phyloP scores from a whole-genome alignment of 495 filamentous ascomycete genomes.

The Lasiosphaeria hispida region DNA sequence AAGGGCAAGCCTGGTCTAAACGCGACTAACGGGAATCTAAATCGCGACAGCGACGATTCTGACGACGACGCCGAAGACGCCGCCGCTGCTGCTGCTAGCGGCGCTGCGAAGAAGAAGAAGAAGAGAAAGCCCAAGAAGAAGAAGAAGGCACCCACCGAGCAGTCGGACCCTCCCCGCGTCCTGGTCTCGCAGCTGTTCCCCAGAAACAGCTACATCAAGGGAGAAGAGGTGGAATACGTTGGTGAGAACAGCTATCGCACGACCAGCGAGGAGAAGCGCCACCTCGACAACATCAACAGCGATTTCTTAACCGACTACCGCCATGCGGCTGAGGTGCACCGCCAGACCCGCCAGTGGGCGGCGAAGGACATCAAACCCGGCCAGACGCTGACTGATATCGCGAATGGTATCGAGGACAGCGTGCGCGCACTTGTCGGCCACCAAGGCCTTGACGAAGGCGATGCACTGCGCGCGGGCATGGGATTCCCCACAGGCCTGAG shows the following conservation, averaged over 20 bases:
- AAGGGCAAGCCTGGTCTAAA: slow-evolving; percentile 49
- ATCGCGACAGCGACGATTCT: slow-evolving; percentile 65
- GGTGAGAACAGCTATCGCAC: slow-evolving; percentile 79
- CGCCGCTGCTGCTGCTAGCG: slow-evolving; percentile 35
- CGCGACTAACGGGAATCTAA: slow-evolving; percentile 55
- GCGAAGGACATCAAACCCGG: slow-evolving; percentile 81
- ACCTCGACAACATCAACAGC: slow-evolving; percentile 77
- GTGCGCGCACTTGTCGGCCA: slow-evolving; percentile 76
- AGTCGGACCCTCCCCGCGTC: slow-evolving; percentile 76
- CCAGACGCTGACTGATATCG: slow-evolving; percentile 74
- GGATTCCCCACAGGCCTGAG: slow-evolving; percentile 86
- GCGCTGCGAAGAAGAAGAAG: slow-evolving; percentile 60
- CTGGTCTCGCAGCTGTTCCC: slow-evolving; percentile 74
- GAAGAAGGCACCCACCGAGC: slow-evolving; percentile 68
- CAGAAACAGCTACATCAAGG: slow-evolving; percentile 69
- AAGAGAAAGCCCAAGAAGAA: slow-evolving; percentile 86
- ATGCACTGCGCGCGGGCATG: slow-evolving; percentile 75
- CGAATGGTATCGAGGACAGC: slow-evolving; percentile 80
- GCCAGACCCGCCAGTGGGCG: slow-evolving; percentile 81
- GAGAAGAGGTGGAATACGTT: slow-evolving; percentile 74
- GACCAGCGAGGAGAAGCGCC: slow-evolving; percentile 83
- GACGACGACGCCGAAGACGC: slow-evolving; percentile 58
- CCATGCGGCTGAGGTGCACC: slow-evolving; percentile 81
- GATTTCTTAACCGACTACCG: slow-evolving; percentile 86
- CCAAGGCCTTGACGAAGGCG: slow-evolving; percentile 73